Base-by-base conservation (phyloP, 2,329 filamentous ascomycete species). In the Acarospora socialis region DNA sequence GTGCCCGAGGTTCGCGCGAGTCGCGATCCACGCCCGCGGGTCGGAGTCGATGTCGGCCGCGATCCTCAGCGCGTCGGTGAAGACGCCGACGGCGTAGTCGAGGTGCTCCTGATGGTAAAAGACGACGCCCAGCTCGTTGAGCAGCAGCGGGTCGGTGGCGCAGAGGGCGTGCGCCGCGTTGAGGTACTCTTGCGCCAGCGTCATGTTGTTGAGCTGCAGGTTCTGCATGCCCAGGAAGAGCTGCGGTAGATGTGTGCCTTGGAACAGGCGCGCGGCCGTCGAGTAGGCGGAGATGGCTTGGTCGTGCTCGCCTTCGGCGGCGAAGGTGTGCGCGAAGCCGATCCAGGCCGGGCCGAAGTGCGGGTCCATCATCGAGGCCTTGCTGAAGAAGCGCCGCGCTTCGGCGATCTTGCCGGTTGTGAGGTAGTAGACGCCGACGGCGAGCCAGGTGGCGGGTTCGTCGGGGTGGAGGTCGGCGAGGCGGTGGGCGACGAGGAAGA, bases 291-390 rank as follows among this genome's bases (percentile, higher is more conserved):
- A 92, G 41, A 98, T 94, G 28, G 90, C 90, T 58, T 98, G 90
- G 53, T 98, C 90, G 54, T 95, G 86, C 55, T 98, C 90, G 32
- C 90, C 90, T 54, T 98, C 90, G 7, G 84, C 86, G 1, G 90
- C 90, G 52, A 98, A 98, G 0, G 90, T 98, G 54, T 98, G 92
- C 1, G 90, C 90, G 50, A 98, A 98, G 1, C 92, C 90, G 42
- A 98, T 95, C 90, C 90, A 98, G 3, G 90, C 90, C 1, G 90
- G 82, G 0, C 87, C 87, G 47, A 93, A 98, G 58, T 95, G 87
- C 5, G 87, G 81, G 50, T 98, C 86, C 77, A 98, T 87, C 64
- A 95, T 80, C 43, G 82, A 92, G 4, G 92, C 81, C 57, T 98
- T 98, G 48, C 82, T 92, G 55, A 98, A 98, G 62, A 90, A 98